Base-by-base conservation (phyloP, 768 basidiomycete genomes). In the Boletus rubescentipes region DNA sequence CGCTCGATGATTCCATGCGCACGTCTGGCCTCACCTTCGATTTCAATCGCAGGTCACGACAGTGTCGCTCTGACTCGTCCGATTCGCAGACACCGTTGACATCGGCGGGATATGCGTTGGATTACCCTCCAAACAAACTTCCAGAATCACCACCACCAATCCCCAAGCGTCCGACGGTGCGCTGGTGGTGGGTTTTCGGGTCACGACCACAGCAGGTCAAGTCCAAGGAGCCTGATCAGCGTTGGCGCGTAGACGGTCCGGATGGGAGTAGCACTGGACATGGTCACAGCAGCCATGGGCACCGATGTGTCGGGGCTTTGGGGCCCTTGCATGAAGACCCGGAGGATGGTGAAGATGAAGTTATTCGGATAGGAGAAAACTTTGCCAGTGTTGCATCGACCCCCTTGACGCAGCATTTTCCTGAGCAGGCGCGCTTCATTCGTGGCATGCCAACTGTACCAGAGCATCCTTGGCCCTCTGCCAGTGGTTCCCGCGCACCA, bases 11-110 rank as follows among this genome's bases (percentile, higher is more conserved):
- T 1, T 62, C 70, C 32, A 66, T 70, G 50, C 49, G 10, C 18
- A 21, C 46, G 2, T 41, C 63, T 16, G 30, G 29, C 6, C 2
- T 44, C 2, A 16, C 34, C 9, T 4, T 46, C 30, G 53, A 59
- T 32, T 31, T 23, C 30, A 45, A 11, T 32, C 61, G 35, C 39
- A 42, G 53, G 32, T 23, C 45, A 10, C 61, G 55, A 5, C 63
- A 39, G 9, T 18, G 12, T 49, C 68, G 68, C 8, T 60, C 64
- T 5, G 50, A 51, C 35, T 72, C 69, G 1, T 51, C 68, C 6
- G 69, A 70, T 18, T 70, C 70, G 4, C 61, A 61, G 26, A 69
- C 62, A 0, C 70, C 69, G 0, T 31, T 70, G 34, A 66, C 68
- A 1, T 9, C 40, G 18, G 12, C 53, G n/a, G 30, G 26, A 34